Conservation (phyloP, 1,284 basidiomycete genomes). For the Fomitopsis schrenkii region DNA sequence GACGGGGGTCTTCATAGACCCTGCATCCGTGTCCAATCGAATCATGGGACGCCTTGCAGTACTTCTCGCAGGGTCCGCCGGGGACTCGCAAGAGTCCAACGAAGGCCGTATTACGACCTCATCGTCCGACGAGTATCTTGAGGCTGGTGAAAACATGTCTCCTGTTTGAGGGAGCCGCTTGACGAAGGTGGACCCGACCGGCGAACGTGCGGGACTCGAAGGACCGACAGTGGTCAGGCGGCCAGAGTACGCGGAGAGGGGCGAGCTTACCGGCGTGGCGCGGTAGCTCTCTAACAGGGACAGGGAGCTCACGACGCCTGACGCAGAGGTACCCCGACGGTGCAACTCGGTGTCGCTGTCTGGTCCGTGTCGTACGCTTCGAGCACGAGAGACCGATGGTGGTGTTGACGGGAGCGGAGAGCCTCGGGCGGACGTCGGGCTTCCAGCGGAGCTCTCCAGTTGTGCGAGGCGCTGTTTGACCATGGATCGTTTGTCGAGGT, state of each 20-base stretch:
- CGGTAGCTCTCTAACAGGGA: conserved; percentile 21
- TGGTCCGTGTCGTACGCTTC: neutral
- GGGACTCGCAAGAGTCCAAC: neutral
- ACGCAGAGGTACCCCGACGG: conserved; percentile 16
- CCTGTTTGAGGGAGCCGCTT: neutral
- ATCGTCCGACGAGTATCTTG: conserved; percentile 20
- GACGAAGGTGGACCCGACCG: conserved; percentile 2
- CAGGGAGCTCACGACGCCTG: conserved; percentile 17
- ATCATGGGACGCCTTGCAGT: conserved; percentile 1
- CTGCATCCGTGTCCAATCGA: conserved; percentile 3
- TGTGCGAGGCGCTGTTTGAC: conserved; percentile 50
- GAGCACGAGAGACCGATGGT: conserved; percentile 2
- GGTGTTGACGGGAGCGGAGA: neutral
- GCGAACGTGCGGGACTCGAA: neutral
- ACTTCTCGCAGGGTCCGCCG: neutral
- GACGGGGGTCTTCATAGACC: neutral
- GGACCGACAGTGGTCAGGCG: conserved; percentile 12
- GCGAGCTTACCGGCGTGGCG: conserved; percentile 6
- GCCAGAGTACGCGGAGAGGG: conserved; percentile 16
- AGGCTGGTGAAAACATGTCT: conserved; percentile 18
- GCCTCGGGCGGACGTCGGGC: conserved; percentile 7
- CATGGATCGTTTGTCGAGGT: conserved; percentile 45
- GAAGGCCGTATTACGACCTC: neutral
- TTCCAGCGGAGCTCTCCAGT: conserved; percentile 25
- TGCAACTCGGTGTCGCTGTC: neutral